Percentiles rank a stretch among this genome's conserved stretches.
Conservation (phyloP, 2,329 filamentous ascomycete species). For the Colletotrichum salicis region DNA sequence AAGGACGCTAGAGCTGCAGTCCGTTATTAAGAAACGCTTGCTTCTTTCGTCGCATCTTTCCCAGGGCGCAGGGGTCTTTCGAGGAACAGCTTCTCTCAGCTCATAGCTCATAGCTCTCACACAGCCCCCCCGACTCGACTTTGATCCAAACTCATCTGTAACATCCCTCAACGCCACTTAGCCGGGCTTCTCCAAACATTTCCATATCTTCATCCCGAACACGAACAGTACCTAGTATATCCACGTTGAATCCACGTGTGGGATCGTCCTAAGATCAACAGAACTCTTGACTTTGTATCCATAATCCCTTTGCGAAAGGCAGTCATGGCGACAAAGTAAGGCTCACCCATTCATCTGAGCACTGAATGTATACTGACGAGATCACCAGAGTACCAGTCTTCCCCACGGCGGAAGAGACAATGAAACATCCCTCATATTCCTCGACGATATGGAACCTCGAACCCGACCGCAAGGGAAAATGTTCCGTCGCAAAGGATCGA, state of each 20-base stretch:
- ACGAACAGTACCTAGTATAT: neutral
- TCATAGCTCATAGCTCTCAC: neutral
- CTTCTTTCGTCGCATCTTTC: neutral
- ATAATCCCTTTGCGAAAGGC: neutral
- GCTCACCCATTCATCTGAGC: too few relatives aligned
- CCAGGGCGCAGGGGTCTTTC: neutral
- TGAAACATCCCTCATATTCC: constrained; percentile 73
- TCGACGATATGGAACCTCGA: constrained; percentile 76
- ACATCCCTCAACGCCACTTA: constrained; percentile 15
- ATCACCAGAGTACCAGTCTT: constrained; percentile 36
- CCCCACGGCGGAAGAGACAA: constrained; percentile 66
- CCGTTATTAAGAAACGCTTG: neutral
- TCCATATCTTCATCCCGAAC: neutral
- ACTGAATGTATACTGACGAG: neutral
- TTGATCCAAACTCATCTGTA: constrained; percentile 31
- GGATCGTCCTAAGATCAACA: neutral
- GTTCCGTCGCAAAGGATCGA: constrained; percentile 73
- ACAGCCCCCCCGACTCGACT: neutral
- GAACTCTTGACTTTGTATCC: neutral
- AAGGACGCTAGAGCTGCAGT: neutral
- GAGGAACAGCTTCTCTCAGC: neutral
- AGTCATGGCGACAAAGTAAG: constrained; percentile 26
- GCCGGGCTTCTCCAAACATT: constrained; percentile 9
- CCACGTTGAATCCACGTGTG: neutral
- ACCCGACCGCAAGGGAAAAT: constrained; percentile 69